Conservation (phyloP, 2,329 filamentous ascomycete genomes). For the Penicillium sclerotiorum region DNA sequence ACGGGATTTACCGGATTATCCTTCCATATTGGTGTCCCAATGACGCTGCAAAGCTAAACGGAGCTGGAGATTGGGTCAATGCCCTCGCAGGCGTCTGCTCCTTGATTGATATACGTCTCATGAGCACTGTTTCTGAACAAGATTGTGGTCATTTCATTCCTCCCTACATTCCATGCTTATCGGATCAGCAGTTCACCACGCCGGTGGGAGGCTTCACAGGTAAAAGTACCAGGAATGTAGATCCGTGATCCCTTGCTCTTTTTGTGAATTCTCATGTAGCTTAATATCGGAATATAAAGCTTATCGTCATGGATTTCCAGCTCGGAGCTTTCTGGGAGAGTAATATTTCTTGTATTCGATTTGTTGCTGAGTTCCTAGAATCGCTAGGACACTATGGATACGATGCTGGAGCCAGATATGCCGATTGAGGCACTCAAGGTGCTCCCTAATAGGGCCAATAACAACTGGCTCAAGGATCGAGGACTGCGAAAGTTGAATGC, state of each 20-base stretch:
- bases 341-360: not conserved
- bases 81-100: not conserved
- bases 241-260: slow-evolving; percentile 23
- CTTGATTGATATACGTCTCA: slow-evolving; percentile 6
- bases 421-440: slow-evolving; percentile 17
- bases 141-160: slow-evolving; percentile 19
- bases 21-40: not conserved
- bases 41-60: not conserved
- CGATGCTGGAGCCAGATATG: slow-evolving; percentile 7
- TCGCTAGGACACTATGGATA: slow-evolving; percentile 14
- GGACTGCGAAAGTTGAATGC: slow-evolving; percentile 24
- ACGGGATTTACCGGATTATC: not conserved
- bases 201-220: slow-evolving; percentile 2
- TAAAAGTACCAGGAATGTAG: slow-evolving; percentile 21
- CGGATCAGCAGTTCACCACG: slow-evolving; percentile 11
- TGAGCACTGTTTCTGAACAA: slow-evolving; percentile 1
- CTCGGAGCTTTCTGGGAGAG: not conserved
- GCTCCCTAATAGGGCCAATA: slow-evolving; percentile 21
- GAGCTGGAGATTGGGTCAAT: not conserved
- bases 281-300: slow-evolving; percentile 11
- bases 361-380: not conserved
- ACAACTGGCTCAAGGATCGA: slow-evolving; percentile 25
- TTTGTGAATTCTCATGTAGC: not conserved
- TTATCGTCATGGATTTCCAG: slow-evolving; percentile 9
- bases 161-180: slow-evolving; percentile 25